Percentiles rank a stretch among this genome's conserved stretches.
phyloP scores from a whole-genome alignment of 2,329 filamentous ascomycete species.

The Neopestalotiopsis sp. region DNA sequence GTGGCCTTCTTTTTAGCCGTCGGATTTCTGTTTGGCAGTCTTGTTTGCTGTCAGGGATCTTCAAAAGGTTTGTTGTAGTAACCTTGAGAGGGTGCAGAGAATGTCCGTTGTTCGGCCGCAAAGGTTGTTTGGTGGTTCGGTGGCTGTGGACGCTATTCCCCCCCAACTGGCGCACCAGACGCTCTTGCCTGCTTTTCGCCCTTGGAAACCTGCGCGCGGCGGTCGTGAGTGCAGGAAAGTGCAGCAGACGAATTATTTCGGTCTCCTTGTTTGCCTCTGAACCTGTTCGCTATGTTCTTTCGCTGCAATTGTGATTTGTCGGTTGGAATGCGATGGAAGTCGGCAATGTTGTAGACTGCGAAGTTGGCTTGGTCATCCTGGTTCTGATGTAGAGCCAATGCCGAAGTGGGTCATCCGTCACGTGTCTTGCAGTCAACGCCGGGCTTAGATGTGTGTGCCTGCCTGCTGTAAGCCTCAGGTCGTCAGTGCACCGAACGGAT shows the following conservation, averaged over 20 bases:
- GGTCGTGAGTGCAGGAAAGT: neutral
- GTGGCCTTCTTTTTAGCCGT: neutral
- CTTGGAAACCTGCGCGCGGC: neutral
- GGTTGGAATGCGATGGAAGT: neutral
- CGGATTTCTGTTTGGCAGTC: neutral
- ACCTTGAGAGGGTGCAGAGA: neutral
- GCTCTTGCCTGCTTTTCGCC: slow-evolving; percentile 3
- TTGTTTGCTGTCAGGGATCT: neutral
- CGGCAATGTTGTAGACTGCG: slow-evolving; percentile 17
- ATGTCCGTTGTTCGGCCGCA: neutral
- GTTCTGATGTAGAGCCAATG: slow-evolving; percentile 15
- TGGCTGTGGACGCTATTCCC: neutral
- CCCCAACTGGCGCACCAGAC: neutral
- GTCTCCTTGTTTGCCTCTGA: neutral
- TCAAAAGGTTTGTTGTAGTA: neutral
- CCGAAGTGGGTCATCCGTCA: neutral
- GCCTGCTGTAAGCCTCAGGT: no score
- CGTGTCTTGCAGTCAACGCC: neutral
- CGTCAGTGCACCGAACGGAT: no score
- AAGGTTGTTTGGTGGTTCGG: neutral
- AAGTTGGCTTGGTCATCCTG: slow-evolving; percentile 19
- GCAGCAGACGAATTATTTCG: neutral
- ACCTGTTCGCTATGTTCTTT: neutral
- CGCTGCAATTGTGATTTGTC: neutral
- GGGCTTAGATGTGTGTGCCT: neutral